Evolutionary conservation across 495 filamentous ascomycete species (phyloP).

Genomic region (Penicillium psychrofluorescens): DNA sequence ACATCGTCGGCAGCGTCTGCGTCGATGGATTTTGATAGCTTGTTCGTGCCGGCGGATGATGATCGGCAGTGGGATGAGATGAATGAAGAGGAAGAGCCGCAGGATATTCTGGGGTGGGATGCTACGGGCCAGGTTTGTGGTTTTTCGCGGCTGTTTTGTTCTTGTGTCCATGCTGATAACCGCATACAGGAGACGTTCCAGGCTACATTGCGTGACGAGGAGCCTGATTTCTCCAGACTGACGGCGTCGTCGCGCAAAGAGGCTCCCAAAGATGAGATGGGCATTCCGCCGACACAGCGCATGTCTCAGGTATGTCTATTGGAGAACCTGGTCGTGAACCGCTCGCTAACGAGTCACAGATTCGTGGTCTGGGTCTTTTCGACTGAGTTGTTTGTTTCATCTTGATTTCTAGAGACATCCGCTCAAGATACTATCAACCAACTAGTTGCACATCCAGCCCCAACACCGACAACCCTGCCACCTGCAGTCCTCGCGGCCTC

Average conservation of each 20-base stretch:
- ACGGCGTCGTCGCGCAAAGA: not conserved
- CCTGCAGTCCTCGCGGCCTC: slow-evolving; percentile 9
- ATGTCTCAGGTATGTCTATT: slow-evolving; percentile 38
- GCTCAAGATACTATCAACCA: slow-evolving; percentile 54
- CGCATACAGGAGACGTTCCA: slow-evolving; percentile 23
- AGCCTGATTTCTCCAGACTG: slow-evolving; percentile 15
- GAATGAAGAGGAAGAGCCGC: slow-evolving; percentile 61
- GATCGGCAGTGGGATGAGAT: slow-evolving; percentile 74
- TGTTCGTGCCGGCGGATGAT: slow-evolving; percentile 74
- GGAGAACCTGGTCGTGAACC: slow-evolving; percentile 3
- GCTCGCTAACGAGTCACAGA: slow-evolving; percentile 8
- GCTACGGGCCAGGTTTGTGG: slow-evolving; percentile 45
- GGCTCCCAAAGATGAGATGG: slow-evolving; percentile 24
- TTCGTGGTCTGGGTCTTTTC: slow-evolving; percentile 39
- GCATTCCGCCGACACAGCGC: slow-evolving; percentile 43
- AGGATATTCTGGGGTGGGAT: slow-evolving; percentile 79
- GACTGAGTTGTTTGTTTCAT: slow-evolving; percentile 20
- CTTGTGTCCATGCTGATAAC: not conserved
- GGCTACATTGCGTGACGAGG: slow-evolving; percentile 23
- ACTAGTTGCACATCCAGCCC: slow-evolving; percentile 84
- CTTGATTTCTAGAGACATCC: not conserved
- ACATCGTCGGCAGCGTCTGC: slow-evolving; percentile 34
- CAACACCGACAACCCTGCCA: slow-evolving; percentile 45
- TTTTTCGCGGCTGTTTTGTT: not conserved
- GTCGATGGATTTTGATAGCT: slow-evolving; percentile 60